These are phyloP conservation scores for Populus nigra DNA, from an alignment of 345 rosid genomes.

Conservation along the genomic window DNA sequence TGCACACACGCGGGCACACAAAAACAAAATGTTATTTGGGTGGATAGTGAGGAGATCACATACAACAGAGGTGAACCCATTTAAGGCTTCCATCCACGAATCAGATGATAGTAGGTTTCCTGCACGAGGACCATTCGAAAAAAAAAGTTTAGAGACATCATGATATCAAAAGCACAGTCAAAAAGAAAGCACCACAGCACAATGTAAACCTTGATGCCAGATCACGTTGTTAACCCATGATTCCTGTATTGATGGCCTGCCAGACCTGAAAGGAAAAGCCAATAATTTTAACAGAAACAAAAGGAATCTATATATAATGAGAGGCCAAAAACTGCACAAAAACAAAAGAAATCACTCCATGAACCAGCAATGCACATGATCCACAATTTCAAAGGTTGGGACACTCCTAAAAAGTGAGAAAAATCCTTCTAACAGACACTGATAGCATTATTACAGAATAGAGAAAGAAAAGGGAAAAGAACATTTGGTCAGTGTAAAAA, in stretches of 20 bases:
- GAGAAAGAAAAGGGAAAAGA: too few relatives aligned
- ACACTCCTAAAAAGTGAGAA: too few relatives aligned
- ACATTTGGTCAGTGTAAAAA: too few relatives aligned
- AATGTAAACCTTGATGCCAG: slow-evolving; percentile 80
- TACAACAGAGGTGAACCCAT: slow-evolving; percentile 88
- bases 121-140: slow-evolving; percentile 15
- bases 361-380: not conserved
- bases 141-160: not conserved
- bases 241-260: slow-evolving; percentile 65
- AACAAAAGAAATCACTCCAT: not conserved
- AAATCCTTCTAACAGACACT: too few relatives aligned
- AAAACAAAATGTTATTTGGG: not conserved
- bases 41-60: slow-evolving; percentile 22
- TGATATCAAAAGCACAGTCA: not conserved
- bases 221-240: slow-evolving; percentile 71
- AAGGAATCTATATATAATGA: not conserved
- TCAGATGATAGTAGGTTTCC: slow-evolving; percentile 85
- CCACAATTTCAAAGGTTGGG: not conserved
- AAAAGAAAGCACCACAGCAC: not conserved
- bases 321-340: not conserved
- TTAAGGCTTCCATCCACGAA: slow-evolving; percentile 75
- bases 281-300: not conserved
- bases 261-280: slow-evolving; percentile 57
- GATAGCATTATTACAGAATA: too few relatives aligned
- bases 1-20: too few relatives aligned